Evolutionary conservation across 2,329 filamentous ascomycete genomes (phyloP).

Genomic region (Talaromyces atroroseus): DNA sequence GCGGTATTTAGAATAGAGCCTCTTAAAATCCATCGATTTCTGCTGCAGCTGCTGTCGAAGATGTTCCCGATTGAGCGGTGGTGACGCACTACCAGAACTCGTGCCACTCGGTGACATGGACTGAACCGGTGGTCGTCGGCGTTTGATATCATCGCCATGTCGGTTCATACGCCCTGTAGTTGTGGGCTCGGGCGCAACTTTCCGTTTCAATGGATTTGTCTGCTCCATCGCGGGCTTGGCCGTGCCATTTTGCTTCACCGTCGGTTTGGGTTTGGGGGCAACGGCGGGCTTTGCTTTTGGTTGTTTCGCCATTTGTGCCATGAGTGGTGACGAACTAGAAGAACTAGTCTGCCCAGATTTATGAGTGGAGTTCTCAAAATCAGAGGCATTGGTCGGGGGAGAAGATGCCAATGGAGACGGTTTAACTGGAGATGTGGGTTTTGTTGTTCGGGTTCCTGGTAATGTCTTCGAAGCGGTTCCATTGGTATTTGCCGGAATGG

Average conservation of each 20-base stretch:
- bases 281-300: slow-evolving; percentile 15
- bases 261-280: slow-evolving; percentile 9
- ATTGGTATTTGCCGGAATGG: slow-evolving; percentile 22
- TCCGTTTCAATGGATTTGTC: slow-evolving; percentile 36
- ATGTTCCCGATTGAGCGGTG: slow-evolving; percentile 32
- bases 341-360: slow-evolving; percentile 39
- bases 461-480: slow-evolving; percentile 31
- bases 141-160: slow-evolving; percentile 40
- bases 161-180: slow-evolving; percentile 25
- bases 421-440: slow-evolving; percentile 52
- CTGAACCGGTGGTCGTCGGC: slow-evolving; percentile 27
- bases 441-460: slow-evolving; percentile 32
- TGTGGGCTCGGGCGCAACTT: slow-evolving; percentile 30
- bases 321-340: slow-evolving; percentile 43
- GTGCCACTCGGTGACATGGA: slow-evolving; percentile 37
- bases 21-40: slow-evolving; percentile 48
- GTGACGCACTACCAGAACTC: slow-evolving; percentile 36
- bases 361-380: slow-evolving; percentile 44
- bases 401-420: slow-evolving; percentile 58
- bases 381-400: slow-evolving; percentile 56
- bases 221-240: slow-evolving; percentile 21
- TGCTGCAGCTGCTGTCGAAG: slow-evolving; percentile 35
- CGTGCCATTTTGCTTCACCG: slow-evolving; percentile 23
- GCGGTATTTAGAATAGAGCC: slow-evolving; percentile 54
- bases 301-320: slow-evolving; percentile 32